Base-by-base conservation (phyloP, 768 basidiomycete species). In the Amanita molliuscula region DNA sequence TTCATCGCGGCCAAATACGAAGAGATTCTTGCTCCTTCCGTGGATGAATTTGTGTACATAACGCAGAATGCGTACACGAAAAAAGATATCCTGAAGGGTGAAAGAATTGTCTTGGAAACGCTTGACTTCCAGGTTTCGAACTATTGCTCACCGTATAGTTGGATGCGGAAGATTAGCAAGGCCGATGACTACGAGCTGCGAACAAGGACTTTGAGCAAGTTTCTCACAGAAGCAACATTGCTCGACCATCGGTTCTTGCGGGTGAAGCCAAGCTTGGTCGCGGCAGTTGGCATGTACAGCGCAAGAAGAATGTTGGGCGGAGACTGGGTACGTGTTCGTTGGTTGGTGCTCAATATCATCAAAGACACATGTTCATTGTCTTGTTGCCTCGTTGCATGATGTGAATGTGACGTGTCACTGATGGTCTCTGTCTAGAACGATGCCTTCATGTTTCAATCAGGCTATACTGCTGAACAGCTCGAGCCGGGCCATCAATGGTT, bases 1-100 rank as follows among this genome's bases (percentile, higher is more conserved):
- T 98, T 98, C 73, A 85, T 99, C 57, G 96, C 96, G 0, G 86
- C 92, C 51, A 99, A 99, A 68, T 99, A 98, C 71, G 96, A 99
- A 67, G 96, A 99, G 67, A 97, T 99, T 61, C 77, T 99, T 51
- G 95, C 96, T 0, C 96, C 96, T 0, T 86, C 84, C 4, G 91
- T 94, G 15, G 92, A 96, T n/a, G 95, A 97, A 66, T 99, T 98
- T 59, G 93, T 96, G 54, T 91, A 78, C 75, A 93, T 99, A 89
- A 95, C 95, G 16, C 91, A 98, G 67, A 88, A 86, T 52, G 92
- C 88, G 1, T 98, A 92, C 68, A 79, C 79, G 48, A 86, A 84
- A 66, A 95, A 98, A 50, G 96, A 99, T 67, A 93, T 99, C 61
- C 76, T 99, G 55, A 97, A 96, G 67, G 96, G 96, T 62, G 96